A percentile compares a stretch with the other conserved stretches of the same genome.
Evolutionary conservation across 768 basidiomycete species (phyloP).

Genomic region (Boletus insuetus): DNA sequence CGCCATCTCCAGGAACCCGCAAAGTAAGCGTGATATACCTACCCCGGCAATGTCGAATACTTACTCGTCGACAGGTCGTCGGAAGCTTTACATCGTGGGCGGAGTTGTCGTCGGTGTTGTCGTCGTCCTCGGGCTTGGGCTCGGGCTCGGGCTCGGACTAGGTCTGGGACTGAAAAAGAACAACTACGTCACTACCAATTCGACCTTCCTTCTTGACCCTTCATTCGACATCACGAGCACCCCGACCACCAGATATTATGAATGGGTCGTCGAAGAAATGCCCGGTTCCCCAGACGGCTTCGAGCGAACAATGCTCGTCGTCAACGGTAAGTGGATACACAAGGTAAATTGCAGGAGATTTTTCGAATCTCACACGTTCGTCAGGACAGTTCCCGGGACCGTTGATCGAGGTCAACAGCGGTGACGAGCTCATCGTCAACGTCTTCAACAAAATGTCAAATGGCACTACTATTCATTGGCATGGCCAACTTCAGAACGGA

Average conservation of each 20-base stretch:
- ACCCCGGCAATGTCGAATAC: neutral
- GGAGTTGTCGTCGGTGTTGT: constrained; percentile 11
- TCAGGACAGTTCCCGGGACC: constrained; percentile 36
- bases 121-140: constrained; percentile 21
- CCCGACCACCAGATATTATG: constrained; percentile 41
- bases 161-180: constrained; percentile 27
- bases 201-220: constrained; percentile 29
- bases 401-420: constrained; percentile 34
- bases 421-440: constrained; percentile 34
- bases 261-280: constrained; percentile 41
- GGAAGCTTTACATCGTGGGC: constrained; percentile 17
- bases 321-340: constrained; percentile 36
- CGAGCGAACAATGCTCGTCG: constrained; percentile 42
- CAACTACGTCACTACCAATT: constrained; percentile 22
- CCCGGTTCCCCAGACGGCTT: constrained; percentile 41
- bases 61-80: constrained; percentile 13
- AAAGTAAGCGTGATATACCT: constrained; percentile 5
- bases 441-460: constrained; percentile 33
- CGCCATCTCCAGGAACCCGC: neutral
- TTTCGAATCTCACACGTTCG: neutral
- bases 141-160: constrained; percentile 30
- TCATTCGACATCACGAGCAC: constrained; percentile 25
- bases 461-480: constrained; percentile 35
- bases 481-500: constrained; percentile 40
- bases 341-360: neutral